Evolutionary conservation across 495 filamentous ascomycete species (phyloP).

Genomic region (Penicillium dipodomyicola): DNA sequence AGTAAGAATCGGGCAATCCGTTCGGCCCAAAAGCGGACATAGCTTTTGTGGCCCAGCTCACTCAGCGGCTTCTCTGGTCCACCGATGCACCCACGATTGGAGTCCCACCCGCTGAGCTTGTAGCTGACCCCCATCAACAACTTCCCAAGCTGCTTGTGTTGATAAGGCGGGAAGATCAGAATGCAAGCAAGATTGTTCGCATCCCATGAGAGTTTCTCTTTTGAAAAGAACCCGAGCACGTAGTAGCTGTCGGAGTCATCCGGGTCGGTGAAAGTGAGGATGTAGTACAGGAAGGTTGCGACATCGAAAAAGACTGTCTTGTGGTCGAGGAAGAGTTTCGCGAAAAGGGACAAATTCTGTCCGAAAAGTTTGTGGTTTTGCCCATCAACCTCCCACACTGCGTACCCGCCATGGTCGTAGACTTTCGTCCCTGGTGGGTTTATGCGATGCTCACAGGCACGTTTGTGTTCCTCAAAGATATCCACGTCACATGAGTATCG

Average conservation of each 20-base stretch:
- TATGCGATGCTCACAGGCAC: conserved; percentile 34
- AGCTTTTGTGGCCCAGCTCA: conserved; percentile 75
- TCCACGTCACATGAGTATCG: conserved; percentile 77
- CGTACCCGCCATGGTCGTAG: conserved; percentile 58
- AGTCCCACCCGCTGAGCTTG: conserved; percentile 80
- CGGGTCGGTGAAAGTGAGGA: conserved; percentile 58
- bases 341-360: conserved; percentile 93
- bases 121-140: conserved; percentile 92
- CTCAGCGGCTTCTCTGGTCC: conserved; percentile 93
- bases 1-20: conserved; percentile 69
- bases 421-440: conserved; percentile 49
- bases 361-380: conserved; percentile 86
- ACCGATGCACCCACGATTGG: conserved; percentile 63
- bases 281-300: conserved; percentile 90
- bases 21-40: conserved; percentile 78
- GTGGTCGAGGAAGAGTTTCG: conserved; percentile 96
- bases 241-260: conserved; percentile 37
- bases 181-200: conserved; percentile 98
- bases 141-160: conserved; percentile 81
- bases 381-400: conserved; percentile 90
- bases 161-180: conserved; percentile 92
- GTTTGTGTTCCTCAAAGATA: conserved; percentile 54
- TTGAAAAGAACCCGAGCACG: conserved; percentile 94
- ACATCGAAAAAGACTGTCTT: conserved; percentile 99
- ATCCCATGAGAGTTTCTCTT: conserved; percentile 98